Percentiles rank a stretch among this genome's conserved stretches.
phyloP scores from a whole-genome alignment of 1,284 basidiomycete species.

The Puccinia novopanici region DNA sequence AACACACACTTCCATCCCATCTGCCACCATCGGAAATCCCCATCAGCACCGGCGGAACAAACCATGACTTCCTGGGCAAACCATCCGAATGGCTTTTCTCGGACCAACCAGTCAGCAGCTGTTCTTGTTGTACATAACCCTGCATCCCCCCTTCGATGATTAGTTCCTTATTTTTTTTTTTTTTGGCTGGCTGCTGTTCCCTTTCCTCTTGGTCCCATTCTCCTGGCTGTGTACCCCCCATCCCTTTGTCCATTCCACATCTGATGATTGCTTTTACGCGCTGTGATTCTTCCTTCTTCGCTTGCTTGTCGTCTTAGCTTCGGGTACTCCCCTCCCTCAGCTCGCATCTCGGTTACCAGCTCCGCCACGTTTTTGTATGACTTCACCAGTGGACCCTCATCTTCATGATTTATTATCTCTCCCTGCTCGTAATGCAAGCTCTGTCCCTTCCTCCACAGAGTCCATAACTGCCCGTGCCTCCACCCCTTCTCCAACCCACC shows the following conservation, averaged over 20 bases:
- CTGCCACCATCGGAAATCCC: too few species aligned
- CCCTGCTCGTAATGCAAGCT: not conserved
- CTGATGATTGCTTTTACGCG: not conserved
- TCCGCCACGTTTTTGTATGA: slow-evolving; percentile 15
- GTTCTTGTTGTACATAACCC: not conserved
- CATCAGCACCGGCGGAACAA: too few species aligned
- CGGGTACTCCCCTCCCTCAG: slow-evolving; percentile 3
- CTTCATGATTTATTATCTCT: slow-evolving; percentile 4
- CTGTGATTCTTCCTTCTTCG: not conserved
- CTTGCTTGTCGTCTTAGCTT: not conserved
- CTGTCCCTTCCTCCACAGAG: not conserved
- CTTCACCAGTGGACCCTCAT: not conserved
- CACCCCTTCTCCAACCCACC: not conserved
- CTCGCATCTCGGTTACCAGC: slow-evolving; percentile 18
- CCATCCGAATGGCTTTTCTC: not conserved
- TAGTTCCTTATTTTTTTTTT: not conserved
- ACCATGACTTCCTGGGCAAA: not conserved
- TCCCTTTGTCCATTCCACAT: not conserved
- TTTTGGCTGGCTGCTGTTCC: not conserved
- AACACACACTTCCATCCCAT: too few species aligned
- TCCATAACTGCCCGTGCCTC: not conserved
- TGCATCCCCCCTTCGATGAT: not conserved
- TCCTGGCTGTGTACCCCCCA: not conserved
- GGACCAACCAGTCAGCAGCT: not conserved
- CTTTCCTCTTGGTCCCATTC: not conserved